phyloP scores from a whole-genome alignment of 2,329 filamentous ascomycete genomes.

The Stemphylium lycopersici region DNA sequence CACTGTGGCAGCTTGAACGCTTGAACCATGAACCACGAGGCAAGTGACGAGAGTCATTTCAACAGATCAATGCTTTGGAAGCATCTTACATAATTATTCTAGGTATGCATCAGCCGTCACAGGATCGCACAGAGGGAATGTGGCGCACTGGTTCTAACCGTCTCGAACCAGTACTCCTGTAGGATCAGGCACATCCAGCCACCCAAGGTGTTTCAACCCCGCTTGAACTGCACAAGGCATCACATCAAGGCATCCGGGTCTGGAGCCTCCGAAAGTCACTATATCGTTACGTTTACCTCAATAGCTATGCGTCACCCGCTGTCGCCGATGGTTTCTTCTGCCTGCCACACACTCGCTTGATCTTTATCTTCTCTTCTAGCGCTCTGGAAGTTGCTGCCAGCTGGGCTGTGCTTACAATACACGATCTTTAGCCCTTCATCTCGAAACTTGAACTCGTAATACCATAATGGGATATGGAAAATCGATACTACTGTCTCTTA shows the following conservation, averaged over 20 bases:
- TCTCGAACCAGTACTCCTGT: slow-evolving; percentile 12
- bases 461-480: slow-evolving; percentile 26
- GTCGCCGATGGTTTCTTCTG: slow-evolving; percentile 5
- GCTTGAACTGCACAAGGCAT: slow-evolving; percentile 9
- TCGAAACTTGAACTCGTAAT: neutral
- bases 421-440: slow-evolving; percentile 12
- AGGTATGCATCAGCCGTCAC: neutral
- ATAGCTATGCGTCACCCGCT: slow-evolving; percentile 9
- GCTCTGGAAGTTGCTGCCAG: slow-evolving; percentile 37
- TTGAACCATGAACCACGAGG: slow-evolving; percentile 6
- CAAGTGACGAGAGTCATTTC: neutral
- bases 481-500: slow-evolving; percentile 23
- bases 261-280: slow-evolving; percentile 11
- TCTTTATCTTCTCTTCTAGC: slow-evolving; percentile 22
- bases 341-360: slow-evolving; percentile 14
- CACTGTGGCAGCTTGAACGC: slow-evolving; percentile 1
- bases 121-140: neutral
- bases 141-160: slow-evolving; percentile 1
- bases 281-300: slow-evolving; percentile 6
- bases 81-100: neutral
- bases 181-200: slow-evolving; percentile 10
- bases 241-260: slow-evolving; percentile 10
- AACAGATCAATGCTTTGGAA: neutral
- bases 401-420: slow-evolving; percentile 27
- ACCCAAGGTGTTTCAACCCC: slow-evolving; percentile 12